Conservation (phyloP, 306 rosid genomes). For the Abrus precatorius region DNA sequence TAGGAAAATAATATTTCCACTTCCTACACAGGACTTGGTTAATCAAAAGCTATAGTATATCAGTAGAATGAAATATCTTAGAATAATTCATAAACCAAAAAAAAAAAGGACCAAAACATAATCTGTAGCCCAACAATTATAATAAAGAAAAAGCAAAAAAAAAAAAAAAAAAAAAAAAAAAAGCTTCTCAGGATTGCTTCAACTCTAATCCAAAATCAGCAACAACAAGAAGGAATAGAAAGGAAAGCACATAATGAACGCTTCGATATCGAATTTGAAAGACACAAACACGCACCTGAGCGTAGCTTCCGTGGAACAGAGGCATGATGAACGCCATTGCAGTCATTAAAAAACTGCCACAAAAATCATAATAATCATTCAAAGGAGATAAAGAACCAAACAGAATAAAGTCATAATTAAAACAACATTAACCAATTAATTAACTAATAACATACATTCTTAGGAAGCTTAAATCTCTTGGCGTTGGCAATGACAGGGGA, state of each 20-base stretch:
- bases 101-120: constrained; percentile 36
- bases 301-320: constrained; percentile 88
- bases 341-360: constrained; percentile 58
- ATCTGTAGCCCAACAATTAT: constrained; percentile 47
- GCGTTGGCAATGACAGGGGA: constrained; percentile 40
- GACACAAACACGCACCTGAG: constrained; percentile 64
- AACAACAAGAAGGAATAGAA: background rate
- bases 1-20: background rate
- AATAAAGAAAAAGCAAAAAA: constrained; percentile 45
- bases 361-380: background rate
- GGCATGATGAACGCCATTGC: constrained; percentile 70
- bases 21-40: constrained; percentile 8
- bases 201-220: constrained; percentile 52
- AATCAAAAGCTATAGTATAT: constrained; percentile 47
- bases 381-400: background rate
- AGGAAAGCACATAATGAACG: constrained; percentile 2
- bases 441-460: constrained; percentile 49
- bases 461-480: constrained; percentile 62
- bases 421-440: background rate
- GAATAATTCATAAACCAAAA: constrained; percentile 21
- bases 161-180: background rate
- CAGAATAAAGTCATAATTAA: background rate
- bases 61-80: constrained; percentile 45
- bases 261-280: constrained; percentile 34
- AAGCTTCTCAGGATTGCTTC: constrained; percentile 56